Percentiles rank a stretch among this genome's conserved stretches.
Conservation (phyloP, 2,329 filamentous ascomycete species). For the Colletotrichum endophyticum region DNA sequence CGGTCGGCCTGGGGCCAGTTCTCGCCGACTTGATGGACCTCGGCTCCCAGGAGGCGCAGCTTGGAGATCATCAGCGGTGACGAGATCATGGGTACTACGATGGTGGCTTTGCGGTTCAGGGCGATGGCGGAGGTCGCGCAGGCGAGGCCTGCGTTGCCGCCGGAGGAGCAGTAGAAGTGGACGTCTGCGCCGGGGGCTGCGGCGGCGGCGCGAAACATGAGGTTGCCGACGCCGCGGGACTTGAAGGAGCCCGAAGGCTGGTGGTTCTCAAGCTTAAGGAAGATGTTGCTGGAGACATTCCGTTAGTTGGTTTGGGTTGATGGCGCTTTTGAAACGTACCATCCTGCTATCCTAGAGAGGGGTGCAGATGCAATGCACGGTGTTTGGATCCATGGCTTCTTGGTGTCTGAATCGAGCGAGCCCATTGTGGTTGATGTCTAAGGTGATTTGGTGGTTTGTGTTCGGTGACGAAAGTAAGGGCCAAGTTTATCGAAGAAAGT, state of each 20-base stretch:
- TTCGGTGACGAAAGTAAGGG: neutral
- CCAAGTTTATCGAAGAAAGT: neutral
- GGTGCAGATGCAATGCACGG: conserved; percentile 71
- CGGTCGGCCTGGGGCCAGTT: conserved; percentile 74
- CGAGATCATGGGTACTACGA: conserved; percentile 73
- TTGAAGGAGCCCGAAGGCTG: conserved; percentile 90
- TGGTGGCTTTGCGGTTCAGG: conserved; percentile 70
- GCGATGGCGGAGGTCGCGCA: conserved; percentile 74
- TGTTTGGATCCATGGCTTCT: conserved; percentile 72
- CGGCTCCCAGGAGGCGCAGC: conserved; percentile 69
- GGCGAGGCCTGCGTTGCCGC: conserved; percentile 85
- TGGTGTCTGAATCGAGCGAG: conserved; percentile 40
- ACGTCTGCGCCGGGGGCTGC: conserved; percentile 36
- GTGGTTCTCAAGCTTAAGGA: conserved; percentile 84
- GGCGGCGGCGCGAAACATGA: conserved; percentile 60
- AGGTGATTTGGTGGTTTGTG: neutral
- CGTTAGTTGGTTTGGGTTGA: conserved; percentile 20
- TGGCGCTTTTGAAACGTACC: conserved; percentile 50
- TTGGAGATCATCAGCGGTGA: conserved; percentile 74
- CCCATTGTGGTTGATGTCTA: conserved; percentile 38
- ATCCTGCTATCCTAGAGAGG: conserved; percentile 74
- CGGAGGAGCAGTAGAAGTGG: conserved; percentile 82
- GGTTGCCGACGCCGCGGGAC: conserved; percentile 76
- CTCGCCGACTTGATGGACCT: conserved; percentile 71
- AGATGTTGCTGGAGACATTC: conserved; percentile 65